These are phyloP conservation scores for Aspergillus costaricaensis DNA, from an alignment of 2,329 filamentous ascomycete genomes.

Conservation along the genomic window DNA sequence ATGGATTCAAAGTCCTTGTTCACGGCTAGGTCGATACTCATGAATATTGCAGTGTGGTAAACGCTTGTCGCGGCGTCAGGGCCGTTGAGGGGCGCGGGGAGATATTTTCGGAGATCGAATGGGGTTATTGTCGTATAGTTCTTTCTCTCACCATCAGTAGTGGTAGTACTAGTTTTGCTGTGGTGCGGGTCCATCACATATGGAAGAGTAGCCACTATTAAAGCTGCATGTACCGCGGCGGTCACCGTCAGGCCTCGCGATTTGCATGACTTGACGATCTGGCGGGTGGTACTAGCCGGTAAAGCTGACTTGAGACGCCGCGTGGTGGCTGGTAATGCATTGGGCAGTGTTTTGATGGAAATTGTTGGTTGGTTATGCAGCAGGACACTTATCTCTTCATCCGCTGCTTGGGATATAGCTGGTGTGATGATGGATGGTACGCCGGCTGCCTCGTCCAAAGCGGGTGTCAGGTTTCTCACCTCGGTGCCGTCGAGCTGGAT, in stretches of 20 bases:
- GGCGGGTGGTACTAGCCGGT: neutral
- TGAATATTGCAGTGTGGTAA: neutral
- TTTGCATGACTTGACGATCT: neutral
- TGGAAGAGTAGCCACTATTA: neutral
- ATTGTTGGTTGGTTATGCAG: neutral
- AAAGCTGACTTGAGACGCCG: neutral
- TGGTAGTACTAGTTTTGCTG: no score
- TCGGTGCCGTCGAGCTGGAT: neutral
- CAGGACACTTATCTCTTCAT: no score
- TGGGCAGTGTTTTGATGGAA: neutral
- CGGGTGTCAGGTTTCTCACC: constrained; percentile 54
- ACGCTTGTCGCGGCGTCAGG: neutral
- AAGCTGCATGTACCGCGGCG: neutral
- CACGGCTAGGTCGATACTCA: no score
- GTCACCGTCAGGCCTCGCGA: neutral
- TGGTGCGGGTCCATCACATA: neutral
- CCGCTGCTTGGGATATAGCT: no score
- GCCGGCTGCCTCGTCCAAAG: constrained; percentile 33
- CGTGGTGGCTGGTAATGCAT: neutral
- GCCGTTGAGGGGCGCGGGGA: neutral
- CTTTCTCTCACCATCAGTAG: no score
- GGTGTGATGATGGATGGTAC: no score
- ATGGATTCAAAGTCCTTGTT: no score
- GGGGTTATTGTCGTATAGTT: neutral
- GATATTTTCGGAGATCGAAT: neutral